phyloP scores from a whole-genome alignment of 2,329 filamentous ascomycete species.

The Exophiala sp. region DNA sequence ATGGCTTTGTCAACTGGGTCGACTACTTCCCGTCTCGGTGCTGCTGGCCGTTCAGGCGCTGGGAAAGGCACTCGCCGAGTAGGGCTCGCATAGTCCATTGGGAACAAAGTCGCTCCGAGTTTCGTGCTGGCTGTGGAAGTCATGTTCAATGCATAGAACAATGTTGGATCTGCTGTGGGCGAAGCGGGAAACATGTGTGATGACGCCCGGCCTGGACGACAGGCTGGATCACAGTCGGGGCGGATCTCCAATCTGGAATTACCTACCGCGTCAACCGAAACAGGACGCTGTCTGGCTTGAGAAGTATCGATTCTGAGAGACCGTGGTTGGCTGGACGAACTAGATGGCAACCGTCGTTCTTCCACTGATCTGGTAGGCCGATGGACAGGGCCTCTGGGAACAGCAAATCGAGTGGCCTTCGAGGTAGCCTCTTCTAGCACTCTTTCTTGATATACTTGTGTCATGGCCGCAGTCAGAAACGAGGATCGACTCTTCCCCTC shows the following conservation, averaged over 20 bases:
- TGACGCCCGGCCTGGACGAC: conserved; percentile 3
- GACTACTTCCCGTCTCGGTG: conserved; percentile 32
- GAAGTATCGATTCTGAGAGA: conserved; percentile 21
- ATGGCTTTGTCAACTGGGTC: conserved; percentile 55
- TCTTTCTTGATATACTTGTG: conserved; percentile 52
- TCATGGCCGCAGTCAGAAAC: conserved; percentile 57
- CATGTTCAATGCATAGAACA: conserved; percentile 24
- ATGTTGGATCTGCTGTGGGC: conserved; percentile 22
- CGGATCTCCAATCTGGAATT: conserved; percentile 8
- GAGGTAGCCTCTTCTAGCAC: conserved; percentile 24
- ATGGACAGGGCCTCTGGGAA: conserved; percentile 16
- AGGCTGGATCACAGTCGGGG: conserved; percentile 14
- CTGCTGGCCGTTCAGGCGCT: conserved; percentile 9
- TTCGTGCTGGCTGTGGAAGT: conserved; percentile 24
- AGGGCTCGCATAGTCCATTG: conserved; percentile 23
- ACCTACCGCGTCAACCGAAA: conserved; percentile 9
- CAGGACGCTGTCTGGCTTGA: conserved; percentile 8
- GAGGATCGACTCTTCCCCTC: conserved; percentile 45
- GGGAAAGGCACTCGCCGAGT: conserved; percentile 19
- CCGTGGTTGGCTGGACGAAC: conserved; percentile 9
- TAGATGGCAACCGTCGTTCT: conserved; percentile 9
- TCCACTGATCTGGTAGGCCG: conserved; percentile 13
- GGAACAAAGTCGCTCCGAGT: conserved; percentile 27
- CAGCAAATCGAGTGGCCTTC: conserved; percentile 21
- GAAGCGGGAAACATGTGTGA: conserved; percentile 18